Percentiles rank a stretch among this genome's conserved stretches.
Conservation (phyloP, 805 yeast genomes). For the Candida lessepsii region DNA sequence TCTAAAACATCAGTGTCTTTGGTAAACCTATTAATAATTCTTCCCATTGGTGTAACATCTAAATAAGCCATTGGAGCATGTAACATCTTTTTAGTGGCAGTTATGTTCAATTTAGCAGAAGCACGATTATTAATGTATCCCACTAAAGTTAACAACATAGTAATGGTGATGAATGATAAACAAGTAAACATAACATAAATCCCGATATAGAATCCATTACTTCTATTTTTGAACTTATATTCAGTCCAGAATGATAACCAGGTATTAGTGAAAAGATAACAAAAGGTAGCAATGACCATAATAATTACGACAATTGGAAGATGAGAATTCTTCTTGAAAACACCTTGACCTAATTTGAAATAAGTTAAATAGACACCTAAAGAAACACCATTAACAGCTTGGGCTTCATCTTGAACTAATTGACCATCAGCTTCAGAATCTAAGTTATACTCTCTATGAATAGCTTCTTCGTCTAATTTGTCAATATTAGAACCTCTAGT, state of each 20-base stretch:
- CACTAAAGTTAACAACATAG: slow-evolving; percentile 43
- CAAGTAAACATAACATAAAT: slow-evolving; percentile 63
- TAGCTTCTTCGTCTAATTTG: slow-evolving; percentile 33
- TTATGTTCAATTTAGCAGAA: slow-evolving; percentile 56
- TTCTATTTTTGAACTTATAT: slow-evolving; percentile 44
- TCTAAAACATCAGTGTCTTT: slow-evolving; percentile 85
- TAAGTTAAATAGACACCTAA: slow-evolving; percentile 51
- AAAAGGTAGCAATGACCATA: slow-evolving; percentile 40
- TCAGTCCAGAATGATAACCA: slow-evolving; percentile 86
- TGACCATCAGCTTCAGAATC: slow-evolving; percentile 24
- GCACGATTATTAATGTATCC: slow-evolving; percentile 51
- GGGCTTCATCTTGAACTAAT: slow-evolving; percentile 48
- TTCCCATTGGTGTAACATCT: slow-evolving; percentile 86
- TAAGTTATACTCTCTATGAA: slow-evolving; percentile 29
- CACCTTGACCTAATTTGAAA: slow-evolving; percentile 55
- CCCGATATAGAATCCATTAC: slow-evolving; percentile 68
- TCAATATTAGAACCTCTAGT: slow-evolving; percentile 10
- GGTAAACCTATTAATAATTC: slow-evolving; percentile 81
- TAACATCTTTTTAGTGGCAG: slow-evolving; percentile 58
- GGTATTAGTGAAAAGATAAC: slow-evolving; percentile 59
- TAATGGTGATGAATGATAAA: slow-evolving; percentile 44
- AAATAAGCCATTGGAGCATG: slow-evolving; percentile 81
- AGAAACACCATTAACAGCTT: slow-evolving; percentile 56
- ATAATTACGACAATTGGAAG: slow-evolving; percentile 21
- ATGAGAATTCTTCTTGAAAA: slow-evolving; percentile 26